A percentile compares a stretch with the other conserved stretches of the same genome.
phyloP scores from a whole-genome alignment of 441 rosid genomes.

The Pelargonium fulgidum region DNA sequence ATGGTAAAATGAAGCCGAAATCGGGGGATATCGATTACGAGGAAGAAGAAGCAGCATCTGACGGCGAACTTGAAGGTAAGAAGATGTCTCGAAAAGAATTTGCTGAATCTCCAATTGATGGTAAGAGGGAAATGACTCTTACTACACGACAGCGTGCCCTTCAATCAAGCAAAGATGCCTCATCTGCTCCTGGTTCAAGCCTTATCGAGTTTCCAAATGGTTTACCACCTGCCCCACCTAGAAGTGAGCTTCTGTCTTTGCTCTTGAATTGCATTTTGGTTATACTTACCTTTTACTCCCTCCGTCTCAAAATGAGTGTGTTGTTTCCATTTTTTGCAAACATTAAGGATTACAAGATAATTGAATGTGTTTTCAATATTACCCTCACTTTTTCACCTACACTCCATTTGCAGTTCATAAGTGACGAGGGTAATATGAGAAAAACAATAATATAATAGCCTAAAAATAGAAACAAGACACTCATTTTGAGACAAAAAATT shows the following conservation, averaged over 20 bases:
- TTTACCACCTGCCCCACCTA: conserved; percentile 83
- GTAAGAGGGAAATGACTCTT: conserved; percentile 57
- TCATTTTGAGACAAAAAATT: too few relatives aligned
- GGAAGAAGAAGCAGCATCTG: conserved; percentile 52
- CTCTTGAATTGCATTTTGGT: neutral
- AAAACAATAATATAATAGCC: too few relatives aligned
- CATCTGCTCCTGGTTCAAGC: conserved; percentile 41
- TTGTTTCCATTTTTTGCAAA: too few relatives aligned
- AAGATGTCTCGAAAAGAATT: conserved; percentile 48
- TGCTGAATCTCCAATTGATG: conserved; percentile 45
- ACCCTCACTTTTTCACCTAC: too few relatives aligned
- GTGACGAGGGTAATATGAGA: too few relatives aligned
- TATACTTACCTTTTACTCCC: neutral
- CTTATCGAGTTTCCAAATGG: conserved; percentile 84
- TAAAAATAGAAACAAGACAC: too few relatives aligned
- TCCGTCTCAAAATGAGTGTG: too few relatives aligned
- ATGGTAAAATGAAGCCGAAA: conserved; percentile 45
- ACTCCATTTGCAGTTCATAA: too few relatives aligned
- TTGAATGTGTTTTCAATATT: too few relatives aligned
- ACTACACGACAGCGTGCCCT: conserved; percentile 89
- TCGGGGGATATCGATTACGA: conserved; percentile 47
- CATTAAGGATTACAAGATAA: too few relatives aligned
- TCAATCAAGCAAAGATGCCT: conserved; percentile 63
- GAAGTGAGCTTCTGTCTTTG: conserved; percentile 48
- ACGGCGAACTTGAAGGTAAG: conserved; percentile 44